These are phyloP conservation scores for Taiozyma onychis DNA, from an alignment of 1,139 yeast species.

Conservation along the genomic window DNA sequence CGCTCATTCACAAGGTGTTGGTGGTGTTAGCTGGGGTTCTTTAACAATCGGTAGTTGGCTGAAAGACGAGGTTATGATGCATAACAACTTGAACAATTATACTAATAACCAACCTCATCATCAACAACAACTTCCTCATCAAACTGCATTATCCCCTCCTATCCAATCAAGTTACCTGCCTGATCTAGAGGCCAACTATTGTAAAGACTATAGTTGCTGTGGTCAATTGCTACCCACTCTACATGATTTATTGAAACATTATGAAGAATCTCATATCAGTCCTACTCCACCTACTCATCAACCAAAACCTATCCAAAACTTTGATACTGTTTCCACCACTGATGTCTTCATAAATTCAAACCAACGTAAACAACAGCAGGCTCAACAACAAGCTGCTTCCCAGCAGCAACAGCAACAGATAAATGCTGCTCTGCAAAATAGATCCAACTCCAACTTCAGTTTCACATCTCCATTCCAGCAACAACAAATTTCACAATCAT, in stretches of 20 bases:
- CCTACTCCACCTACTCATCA: slow-evolving; percentile 55
- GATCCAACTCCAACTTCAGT: neutral
- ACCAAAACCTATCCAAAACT: slow-evolving; percentile 34
- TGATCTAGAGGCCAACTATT: slow-evolving; percentile 89
- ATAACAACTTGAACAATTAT: slow-evolving; percentile 23
- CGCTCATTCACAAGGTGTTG: slow-evolving; percentile 96
- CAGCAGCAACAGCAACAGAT: slow-evolving; percentile 13
- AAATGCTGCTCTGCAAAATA: slow-evolving; percentile 3
- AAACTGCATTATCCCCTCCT: slow-evolving; percentile 51
- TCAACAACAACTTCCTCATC: slow-evolving; percentile 14
- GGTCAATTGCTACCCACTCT: slow-evolving; percentile 88
- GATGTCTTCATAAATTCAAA: slow-evolving; percentile 23
- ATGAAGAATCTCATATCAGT: slow-evolving; percentile 92
- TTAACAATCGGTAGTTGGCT: slow-evolving; percentile 94
- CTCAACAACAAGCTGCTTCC: slow-evolving; percentile 8
- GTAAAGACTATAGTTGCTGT: slow-evolving; percentile 95
- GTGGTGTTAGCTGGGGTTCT: slow-evolving; percentile 98
- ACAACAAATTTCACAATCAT: slow-evolving; percentile 9
- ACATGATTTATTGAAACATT: slow-evolving; percentile 89
- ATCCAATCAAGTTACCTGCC: slow-evolving; percentile 76
- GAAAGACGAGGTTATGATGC: slow-evolving; percentile 74
- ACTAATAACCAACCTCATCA: slow-evolving; percentile 16
- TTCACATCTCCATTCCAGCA: neutral
- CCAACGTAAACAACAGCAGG: slow-evolving; percentile 16
- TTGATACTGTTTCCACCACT: slow-evolving; percentile 39